These are phyloP conservation scores for Colletotrichum theobromicola DNA, from an alignment of 2,329 filamentous ascomycete genomes.

Conservation along the genomic window DNA sequence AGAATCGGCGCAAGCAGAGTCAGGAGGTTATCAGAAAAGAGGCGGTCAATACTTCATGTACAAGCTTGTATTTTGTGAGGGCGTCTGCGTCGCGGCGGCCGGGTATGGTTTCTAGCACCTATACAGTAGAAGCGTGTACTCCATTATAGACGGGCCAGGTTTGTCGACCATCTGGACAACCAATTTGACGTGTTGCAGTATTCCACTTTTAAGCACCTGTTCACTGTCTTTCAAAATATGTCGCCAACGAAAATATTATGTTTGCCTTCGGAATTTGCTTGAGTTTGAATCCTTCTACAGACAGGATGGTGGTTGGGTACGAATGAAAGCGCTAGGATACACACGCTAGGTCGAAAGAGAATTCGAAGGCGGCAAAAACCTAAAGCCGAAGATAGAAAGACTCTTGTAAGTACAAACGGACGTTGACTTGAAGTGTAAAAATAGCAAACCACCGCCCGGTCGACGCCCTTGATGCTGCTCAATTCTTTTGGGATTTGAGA, in stretches of 20 bases:
- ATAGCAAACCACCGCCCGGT: not conserved
- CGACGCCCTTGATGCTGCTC: not conserved
- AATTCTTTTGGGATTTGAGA: not conserved
- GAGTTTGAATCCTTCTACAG: not conserved
- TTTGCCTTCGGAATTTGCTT: not conserved
- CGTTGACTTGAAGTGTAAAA: not conserved
- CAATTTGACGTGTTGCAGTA: not conserved
- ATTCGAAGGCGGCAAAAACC: not conserved
- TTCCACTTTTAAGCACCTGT: not conserved
- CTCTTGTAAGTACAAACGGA: not conserved
- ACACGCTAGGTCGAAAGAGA: not conserved
- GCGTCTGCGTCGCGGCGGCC: not conserved
- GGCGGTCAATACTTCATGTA: not conserved
- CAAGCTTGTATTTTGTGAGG: not conserved
- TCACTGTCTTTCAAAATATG: not conserved
- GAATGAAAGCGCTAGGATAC: not conserved
- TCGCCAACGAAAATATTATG: not conserved
- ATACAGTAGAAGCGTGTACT: constrained; percentile 10
- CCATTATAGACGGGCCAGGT: not conserved
- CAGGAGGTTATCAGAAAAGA: not conserved
- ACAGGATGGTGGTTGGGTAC: not conserved
- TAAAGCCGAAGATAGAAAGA: not conserved
- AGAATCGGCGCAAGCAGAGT: constrained; percentile 34
- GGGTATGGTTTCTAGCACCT: not conserved
- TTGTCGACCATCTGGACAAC: not conserved